Evolutionary conservation across 192 early-diverging fungal species (phyloP).

Genomic region (Coemansia sp.): DNA sequence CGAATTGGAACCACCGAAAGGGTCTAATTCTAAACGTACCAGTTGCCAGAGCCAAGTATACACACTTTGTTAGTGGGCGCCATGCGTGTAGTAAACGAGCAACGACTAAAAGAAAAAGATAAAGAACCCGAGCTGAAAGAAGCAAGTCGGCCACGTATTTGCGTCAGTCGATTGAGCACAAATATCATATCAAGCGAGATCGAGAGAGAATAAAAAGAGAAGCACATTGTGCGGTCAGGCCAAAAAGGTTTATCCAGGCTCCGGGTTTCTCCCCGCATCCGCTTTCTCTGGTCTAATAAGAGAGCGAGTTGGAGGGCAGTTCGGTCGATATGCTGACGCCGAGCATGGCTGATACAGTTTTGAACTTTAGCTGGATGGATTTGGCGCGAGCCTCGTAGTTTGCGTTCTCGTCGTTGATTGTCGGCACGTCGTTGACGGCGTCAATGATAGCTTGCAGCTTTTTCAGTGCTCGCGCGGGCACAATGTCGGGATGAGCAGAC

Average conservation of each 20-base stretch:
- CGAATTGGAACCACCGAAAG: neutral
- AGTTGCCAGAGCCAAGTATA: conserved; percentile 95
- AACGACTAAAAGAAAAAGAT: conserved; percentile 5
- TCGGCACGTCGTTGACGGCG: conserved; percentile 18
- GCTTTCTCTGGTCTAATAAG: conserved; percentile 8
- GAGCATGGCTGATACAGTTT: conserved; percentile 39
- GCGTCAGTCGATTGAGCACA: neutral
- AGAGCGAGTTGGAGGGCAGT: conserved; percentile 31
- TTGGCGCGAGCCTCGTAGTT: conserved; percentile 36
- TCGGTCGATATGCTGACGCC: conserved; percentile 31
- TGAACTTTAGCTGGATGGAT: conserved; percentile 39
- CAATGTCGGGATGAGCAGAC: conserved; percentile 17
- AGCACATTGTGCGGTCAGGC: too few species aligned
- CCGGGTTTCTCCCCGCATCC: too few species aligned
- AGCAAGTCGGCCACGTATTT: neutral
- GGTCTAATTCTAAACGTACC: conserved; percentile 56
- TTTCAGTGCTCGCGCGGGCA: conserved; percentile 27
- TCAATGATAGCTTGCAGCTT: conserved; percentile 33
- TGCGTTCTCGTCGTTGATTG: conserved; percentile 31
- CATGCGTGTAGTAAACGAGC: conserved; percentile 12
- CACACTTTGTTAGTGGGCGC: conserved; percentile 67
- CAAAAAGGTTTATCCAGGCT: too few species aligned
- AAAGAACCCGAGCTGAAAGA: neutral
- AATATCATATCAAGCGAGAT: too few species aligned
- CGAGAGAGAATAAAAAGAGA: too few species aligned